Evolutionary conservation across 2,329 filamentous ascomycete species (phyloP).

Genomic region (Diaporthe australafricana): DNA sequence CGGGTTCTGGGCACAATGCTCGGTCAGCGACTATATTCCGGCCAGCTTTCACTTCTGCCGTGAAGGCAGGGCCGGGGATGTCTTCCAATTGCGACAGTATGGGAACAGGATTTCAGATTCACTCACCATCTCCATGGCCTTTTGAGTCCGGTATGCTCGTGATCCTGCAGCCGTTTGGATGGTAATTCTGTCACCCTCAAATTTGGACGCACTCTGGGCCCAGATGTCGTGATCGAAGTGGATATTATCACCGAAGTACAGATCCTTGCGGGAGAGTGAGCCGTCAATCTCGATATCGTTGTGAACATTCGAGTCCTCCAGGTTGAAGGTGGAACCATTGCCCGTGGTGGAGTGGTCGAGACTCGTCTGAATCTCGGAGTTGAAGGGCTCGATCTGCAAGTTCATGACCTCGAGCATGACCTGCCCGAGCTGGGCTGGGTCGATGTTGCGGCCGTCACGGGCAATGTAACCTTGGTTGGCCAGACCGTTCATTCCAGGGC

Average conservation of each 20-base stretch:
- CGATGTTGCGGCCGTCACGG: slow-evolving; percentile 46
- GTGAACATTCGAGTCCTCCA: slow-evolving; percentile 39
- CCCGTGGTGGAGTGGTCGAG: slow-evolving; percentile 38
- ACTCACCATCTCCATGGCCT: neutral
- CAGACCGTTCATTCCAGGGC: slow-evolving; percentile 51
- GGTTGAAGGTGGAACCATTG: slow-evolving; percentile 39
- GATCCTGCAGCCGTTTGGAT: slow-evolving; percentile 38
- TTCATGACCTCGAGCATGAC: slow-evolving; percentile 45
- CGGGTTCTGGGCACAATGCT: neutral
- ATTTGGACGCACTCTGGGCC: slow-evolving; percentile 33
- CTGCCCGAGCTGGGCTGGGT: slow-evolving; percentile 41
- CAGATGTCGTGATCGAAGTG: slow-evolving; percentile 22
- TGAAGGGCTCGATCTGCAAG: slow-evolving; percentile 43
- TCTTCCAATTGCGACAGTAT: no score
- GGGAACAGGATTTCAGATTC: neutral
- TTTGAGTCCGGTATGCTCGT: neutral
- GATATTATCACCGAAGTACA: slow-evolving; percentile 30
- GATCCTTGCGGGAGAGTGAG: slow-evolving; percentile 46
- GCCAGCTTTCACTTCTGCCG: no score
- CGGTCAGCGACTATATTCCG: neutral
- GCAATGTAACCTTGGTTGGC: slow-evolving; percentile 53
- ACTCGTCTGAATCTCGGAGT: slow-evolving; percentile 45
- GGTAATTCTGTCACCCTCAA: slow-evolving; percentile 39
- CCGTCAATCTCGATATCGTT: slow-evolving; percentile 40
- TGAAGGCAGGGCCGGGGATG: neutral